A percentile compares a stretch with the other conserved stretches of the same genome.
These are phyloP conservation scores for Termitomyces titanicus DNA, from an alignment of 768 basidiomycete genomes.

Conservation along the genomic window DNA sequence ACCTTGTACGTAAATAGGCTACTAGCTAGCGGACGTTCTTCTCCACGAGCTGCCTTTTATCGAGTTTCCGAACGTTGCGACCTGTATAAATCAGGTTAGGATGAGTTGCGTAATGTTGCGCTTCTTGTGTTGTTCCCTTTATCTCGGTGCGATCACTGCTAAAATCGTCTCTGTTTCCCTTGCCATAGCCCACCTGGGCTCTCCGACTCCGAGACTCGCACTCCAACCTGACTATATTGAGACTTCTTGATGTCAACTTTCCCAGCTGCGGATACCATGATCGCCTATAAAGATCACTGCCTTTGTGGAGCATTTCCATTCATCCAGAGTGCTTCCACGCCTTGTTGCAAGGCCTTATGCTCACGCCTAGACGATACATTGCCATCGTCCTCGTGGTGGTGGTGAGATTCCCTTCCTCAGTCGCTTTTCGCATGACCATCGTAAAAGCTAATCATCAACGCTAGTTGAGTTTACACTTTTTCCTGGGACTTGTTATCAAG, in stretches of 20 bases:
- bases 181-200: constrained; percentile 3
- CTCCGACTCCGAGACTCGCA: constrained; percentile 17
- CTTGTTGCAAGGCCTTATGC: constrained; percentile 29
- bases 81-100: too few relatives aligned
- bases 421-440: neutral
- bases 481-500: constrained; percentile 47
- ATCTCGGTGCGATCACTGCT: constrained; percentile 8
- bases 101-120: neutral
- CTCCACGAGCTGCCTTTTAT: too few relatives aligned
- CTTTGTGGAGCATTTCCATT: neutral
- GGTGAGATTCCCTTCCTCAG: too few relatives aligned
- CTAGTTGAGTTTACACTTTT: constrained; percentile 55
- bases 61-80: too few relatives aligned
- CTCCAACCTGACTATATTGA: constrained; percentile 13
- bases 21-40: too few relatives aligned
- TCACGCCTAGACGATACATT: constrained; percentile 61
- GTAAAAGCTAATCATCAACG: neutral
- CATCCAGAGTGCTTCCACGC: neutral
- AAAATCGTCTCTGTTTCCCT: constrained; percentile 5
- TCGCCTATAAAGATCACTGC: constrained; percentile 7
- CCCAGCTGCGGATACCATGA: constrained; percentile 14
- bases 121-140: neutral
- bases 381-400: constrained; percentile 42
- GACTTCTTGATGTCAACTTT: constrained; percentile 2
- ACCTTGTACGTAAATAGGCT: too few relatives aligned